Percentiles rank a stretch among this genome's conserved stretches.
These are phyloP conservation scores for Verticillium longisporum DNA, from an alignment of 2,329 filamentous ascomycete genomes.

Conservation along the genomic window DNA sequence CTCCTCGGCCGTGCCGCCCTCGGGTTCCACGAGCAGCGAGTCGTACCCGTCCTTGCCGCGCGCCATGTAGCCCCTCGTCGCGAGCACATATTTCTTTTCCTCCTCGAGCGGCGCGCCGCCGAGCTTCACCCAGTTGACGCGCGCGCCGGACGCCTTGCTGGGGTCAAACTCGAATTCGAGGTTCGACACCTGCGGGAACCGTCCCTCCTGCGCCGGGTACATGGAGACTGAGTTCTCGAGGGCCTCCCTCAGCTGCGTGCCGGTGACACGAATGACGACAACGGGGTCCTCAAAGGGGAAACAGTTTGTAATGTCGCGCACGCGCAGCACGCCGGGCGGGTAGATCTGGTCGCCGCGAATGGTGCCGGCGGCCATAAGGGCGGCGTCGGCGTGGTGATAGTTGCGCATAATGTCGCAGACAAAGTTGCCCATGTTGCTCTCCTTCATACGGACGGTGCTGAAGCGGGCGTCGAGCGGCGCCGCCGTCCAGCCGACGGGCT, in stretches of 20 bases:
- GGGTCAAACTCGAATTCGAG: conserved; percentile 71
- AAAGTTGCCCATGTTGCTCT: conserved; percentile 86
- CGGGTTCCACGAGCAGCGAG: conserved; percentile 65
- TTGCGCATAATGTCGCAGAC: conserved; percentile 86
- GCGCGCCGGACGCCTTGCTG: conserved; percentile 47
- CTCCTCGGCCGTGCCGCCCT: conserved; percentile 71
- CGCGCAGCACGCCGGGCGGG: conserved; percentile 66
- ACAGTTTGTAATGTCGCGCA: conserved; percentile 81
- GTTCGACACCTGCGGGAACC: conserved; percentile 82
- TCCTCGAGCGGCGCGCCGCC: conserved; percentile 54
- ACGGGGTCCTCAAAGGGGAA: conserved; percentile 92
- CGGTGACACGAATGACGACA: conserved; percentile 66
- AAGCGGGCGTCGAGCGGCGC: conserved; percentile 82
- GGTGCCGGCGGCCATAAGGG: conserved; percentile 78
- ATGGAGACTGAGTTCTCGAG: conserved; percentile 77
- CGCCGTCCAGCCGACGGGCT: conserved; percentile 76
- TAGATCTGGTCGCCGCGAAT: conserved; percentile 87
- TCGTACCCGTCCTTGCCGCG: conserved; percentile 81
- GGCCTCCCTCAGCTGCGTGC: conserved; percentile 68
- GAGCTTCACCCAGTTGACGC: conserved; percentile 58
- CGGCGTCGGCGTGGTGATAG: conserved; percentile 74
- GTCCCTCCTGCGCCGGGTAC: conserved; percentile 75
- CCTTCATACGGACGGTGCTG: conserved; percentile 66
- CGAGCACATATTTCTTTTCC: conserved; percentile 61
- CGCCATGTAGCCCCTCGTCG: conserved; percentile 83